Conservation (phyloP, 2,329 filamentous ascomycete genomes). For the Macrophomina pseudophaseolina region DNA sequence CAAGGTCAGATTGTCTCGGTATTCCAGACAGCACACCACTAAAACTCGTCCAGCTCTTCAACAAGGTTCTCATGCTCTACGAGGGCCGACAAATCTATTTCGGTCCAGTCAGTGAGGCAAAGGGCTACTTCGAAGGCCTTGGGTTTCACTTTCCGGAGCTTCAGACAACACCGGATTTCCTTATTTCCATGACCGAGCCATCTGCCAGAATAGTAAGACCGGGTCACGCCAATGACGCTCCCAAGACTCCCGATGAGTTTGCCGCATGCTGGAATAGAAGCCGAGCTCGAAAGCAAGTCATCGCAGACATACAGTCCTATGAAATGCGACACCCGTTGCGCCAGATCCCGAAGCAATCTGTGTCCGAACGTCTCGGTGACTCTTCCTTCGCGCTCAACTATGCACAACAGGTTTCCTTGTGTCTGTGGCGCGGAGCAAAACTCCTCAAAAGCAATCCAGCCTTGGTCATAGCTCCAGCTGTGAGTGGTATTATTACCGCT, state of each 20-base stretch:
- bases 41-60: slow-evolving; percentile 32
- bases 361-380: too few relatives aligned
- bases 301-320: too few relatives aligned
- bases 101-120: slow-evolving; percentile 64
- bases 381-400: too few relatives aligned
- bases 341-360: too few relatives aligned
- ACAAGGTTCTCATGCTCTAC: slow-evolving; percentile 48
- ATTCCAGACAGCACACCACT: neutral
- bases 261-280: neutral
- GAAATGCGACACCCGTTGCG: too few relatives aligned
- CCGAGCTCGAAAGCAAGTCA: neutral
- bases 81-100: slow-evolving; percentile 60
- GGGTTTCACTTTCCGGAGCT: slow-evolving; percentile 71
- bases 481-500: slow-evolving; percentile 46
- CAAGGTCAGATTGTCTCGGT: neutral
- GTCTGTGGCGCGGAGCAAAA: neutral
- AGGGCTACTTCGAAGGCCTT: slow-evolving; percentile 68
- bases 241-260: neutral
- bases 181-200: slow-evolving; percentile 65
- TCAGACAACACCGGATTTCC: slow-evolving; percentile 72
- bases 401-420: neutral
- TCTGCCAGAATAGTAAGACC: slow-evolving; percentile 58
- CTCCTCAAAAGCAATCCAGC: neutral
- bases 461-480: neutral
- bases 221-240: slow-evolving; percentile 50